Conservation (phyloP, 768 basidiomycete genomes). For the Tremella yokohamensis region DNA sequence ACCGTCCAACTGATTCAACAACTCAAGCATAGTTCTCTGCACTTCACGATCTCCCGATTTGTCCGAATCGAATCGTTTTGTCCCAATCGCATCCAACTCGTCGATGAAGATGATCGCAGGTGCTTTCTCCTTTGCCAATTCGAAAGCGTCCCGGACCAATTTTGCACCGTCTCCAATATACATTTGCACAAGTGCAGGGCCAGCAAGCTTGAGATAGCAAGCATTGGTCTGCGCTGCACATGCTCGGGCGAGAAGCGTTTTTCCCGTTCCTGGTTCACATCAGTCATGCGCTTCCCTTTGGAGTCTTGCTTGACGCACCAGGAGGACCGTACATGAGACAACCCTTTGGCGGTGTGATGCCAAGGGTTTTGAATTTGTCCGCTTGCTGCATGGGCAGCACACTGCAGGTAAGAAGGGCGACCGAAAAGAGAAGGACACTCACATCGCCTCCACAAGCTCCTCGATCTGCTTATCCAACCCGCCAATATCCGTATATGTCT, state of each 20-base stretch:
- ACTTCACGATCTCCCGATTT: conserved; percentile 99
- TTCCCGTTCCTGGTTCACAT: conserved; percentile 70
- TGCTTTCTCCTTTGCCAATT: conserved; percentile 94
- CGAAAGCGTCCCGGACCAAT: conserved; percentile 96
- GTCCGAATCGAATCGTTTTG: conserved; percentile 96
- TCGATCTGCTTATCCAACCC: conserved; percentile 99
- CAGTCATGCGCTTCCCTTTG: not conserved
- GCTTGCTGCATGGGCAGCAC: conserved; percentile 98
- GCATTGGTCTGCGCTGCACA: conserved; percentile 98
- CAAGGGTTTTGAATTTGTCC: conserved; percentile 97
- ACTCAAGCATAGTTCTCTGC: conserved; percentile 99
- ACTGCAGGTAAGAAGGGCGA: conserved; percentile 19
- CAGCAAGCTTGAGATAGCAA: conserved; percentile 95
- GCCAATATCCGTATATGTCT: conserved; percentile 89
- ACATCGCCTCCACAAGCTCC: conserved; percentile 92
- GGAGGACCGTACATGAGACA: conserved; percentile 99
- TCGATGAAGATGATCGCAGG: conserved; percentile 99
- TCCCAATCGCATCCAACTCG: conserved; percentile 97
- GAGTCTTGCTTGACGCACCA: conserved; percentile 56
- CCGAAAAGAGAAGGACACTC: conserved; percentile 12
- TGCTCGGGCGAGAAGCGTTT: conserved; percentile 92
- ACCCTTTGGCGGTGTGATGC: conserved; percentile 95
- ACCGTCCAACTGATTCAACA: conserved; percentile 95
- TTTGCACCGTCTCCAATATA: conserved; percentile 99
- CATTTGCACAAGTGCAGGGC: conserved; percentile 92